A percentile compares a stretch with the other conserved stretches of the same genome.
Conservation (phyloP, 176 grass and related monocot species). For the Tuctoria greenei region DNA sequence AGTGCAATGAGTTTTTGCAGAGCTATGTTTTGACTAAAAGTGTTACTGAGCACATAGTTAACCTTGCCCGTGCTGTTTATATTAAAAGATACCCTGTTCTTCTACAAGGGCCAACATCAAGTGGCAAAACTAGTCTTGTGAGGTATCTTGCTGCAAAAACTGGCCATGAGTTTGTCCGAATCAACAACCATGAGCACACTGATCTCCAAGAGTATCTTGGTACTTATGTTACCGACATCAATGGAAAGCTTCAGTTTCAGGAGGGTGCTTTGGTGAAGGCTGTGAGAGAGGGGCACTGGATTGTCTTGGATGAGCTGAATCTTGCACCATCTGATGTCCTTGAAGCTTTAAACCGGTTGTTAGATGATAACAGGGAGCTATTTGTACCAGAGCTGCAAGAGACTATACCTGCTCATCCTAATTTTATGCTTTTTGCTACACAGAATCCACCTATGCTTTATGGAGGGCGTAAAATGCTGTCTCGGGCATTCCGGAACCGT, state of each 20-base stretch:
- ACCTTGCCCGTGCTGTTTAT: slow-evolving; percentile 87
- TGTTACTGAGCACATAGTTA: slow-evolving; percentile 77
- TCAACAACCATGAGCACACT: slow-evolving; percentile 99
- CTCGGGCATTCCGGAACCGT: slow-evolving; percentile 92
- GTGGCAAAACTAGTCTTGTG: slow-evolving; percentile 94
- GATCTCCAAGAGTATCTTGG: slow-evolving; percentile 99
- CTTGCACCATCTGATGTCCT: slow-evolving; percentile 96
- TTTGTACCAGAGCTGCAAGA: slow-evolving; percentile 94
- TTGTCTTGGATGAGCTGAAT: slow-evolving; percentile 98
- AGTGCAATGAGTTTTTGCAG: slow-evolving; percentile 42
- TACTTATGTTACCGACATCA: slow-evolving; percentile 69
- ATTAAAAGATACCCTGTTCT: slow-evolving; percentile 90
- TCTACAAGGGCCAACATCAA: slow-evolving; percentile 93
- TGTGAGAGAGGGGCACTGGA: slow-evolving; percentile 90
- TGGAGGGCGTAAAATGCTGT: slow-evolving; percentile 88
- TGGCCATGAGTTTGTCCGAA: slow-evolving; percentile 87
- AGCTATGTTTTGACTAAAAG: slow-evolving; percentile 78
- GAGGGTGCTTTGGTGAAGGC: slow-evolving; percentile 96
- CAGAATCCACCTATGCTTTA: slow-evolving; percentile 94
- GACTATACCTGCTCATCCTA: slow-evolving; percentile 76
- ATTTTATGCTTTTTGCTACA: slow-evolving; percentile 97
- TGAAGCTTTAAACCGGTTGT: slow-evolving; percentile 90
- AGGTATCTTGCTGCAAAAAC: slow-evolving; percentile 83
- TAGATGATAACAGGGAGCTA: slow-evolving; percentile 96
- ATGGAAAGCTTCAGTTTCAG: slow-evolving; percentile 82